A percentile compares a stretch with the other conserved stretches of the same genome.
Evolutionary conservation across 441 rosid species (phyloP).

Genomic region (Gossypium gossypioides): DNA sequence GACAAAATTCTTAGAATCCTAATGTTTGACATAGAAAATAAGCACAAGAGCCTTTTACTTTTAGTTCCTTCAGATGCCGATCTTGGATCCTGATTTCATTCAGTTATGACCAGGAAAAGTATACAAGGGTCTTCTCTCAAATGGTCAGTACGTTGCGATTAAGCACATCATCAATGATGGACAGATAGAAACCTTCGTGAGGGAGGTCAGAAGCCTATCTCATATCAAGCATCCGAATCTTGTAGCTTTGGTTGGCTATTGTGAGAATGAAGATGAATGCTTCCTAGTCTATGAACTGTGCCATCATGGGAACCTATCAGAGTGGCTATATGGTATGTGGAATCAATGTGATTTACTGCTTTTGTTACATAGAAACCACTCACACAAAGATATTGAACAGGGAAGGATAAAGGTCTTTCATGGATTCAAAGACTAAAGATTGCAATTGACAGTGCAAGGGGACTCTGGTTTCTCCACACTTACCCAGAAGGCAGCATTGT

Average conservation of each 20-base stretch:
- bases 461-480: constrained; percentile 53
- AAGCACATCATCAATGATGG: constrained; percentile 49
- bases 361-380: not conserved
- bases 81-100: constrained; percentile 6
- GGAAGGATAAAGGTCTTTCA: constrained; percentile 36
- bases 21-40: not conserved
- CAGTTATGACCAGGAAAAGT: constrained; percentile 37
- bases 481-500: constrained; percentile 54
- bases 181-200: constrained; percentile 36
- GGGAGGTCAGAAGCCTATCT: constrained; percentile 52
- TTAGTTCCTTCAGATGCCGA: not conserved
- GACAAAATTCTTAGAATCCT: not conserved
- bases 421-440: constrained; percentile 55
- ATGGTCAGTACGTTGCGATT: constrained; percentile 38
- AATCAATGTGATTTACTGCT: not conserved
- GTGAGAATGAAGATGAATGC: constrained; percentile 39
- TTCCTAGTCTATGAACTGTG: constrained; percentile 53
- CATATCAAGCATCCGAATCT: constrained; percentile 53
- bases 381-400: constrained; percentile 20
- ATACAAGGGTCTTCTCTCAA: constrained; percentile 37
- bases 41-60: not conserved
- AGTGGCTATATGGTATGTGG: constrained; percentile 47
- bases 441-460: constrained; percentile 43
- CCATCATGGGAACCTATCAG: constrained; percentile 45
- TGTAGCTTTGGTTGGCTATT: constrained; percentile 41